Evolutionary conservation across 179 eudicot genomes (phyloP).

Genomic region (Silene vulgaris): DNA sequence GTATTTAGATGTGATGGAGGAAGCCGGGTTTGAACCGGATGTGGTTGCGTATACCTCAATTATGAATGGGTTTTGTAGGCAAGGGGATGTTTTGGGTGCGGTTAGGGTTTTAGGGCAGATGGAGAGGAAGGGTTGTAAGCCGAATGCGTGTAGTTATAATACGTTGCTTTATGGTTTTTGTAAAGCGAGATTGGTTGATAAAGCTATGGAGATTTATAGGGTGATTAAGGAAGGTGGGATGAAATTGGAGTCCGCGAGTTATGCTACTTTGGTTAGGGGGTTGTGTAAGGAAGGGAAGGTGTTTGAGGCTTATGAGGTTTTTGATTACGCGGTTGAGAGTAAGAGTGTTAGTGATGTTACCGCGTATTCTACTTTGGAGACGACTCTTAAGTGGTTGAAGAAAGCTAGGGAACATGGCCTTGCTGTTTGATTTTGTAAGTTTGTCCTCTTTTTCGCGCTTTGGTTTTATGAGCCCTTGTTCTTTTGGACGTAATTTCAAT

Average conservation of each 20-base stretch:
- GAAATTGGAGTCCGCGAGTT: conserved; percentile 63
- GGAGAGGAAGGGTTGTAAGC: conserved; percentile 69
- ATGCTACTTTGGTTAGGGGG: conserved; percentile 70
- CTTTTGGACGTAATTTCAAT: too few species aligned
- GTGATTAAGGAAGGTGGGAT: conserved; percentile 52
- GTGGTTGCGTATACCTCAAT: conserved; percentile 77
- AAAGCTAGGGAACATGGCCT: conserved; percentile 64
- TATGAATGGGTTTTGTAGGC: conserved; percentile 93
- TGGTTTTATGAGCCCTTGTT: too few species aligned
- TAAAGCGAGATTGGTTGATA: conserved; percentile 59
- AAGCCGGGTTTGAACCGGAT: conserved; percentile 62
- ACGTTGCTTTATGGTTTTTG: conserved; percentile 85
- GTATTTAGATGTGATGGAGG: conserved; percentile 56
- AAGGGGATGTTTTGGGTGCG: conserved; percentile 65
- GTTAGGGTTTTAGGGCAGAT: conserved; percentile 54
- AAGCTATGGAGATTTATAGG: conserved; percentile 51
- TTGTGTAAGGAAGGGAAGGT: conserved; percentile 73
- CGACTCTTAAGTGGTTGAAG: conserved; percentile 75
- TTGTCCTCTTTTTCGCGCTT: too few species aligned
- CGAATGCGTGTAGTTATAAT: conserved; percentile 77
- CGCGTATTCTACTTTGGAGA: conserved; percentile 72
- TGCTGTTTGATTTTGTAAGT: conserved; percentile 32
- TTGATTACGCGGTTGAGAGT: conserved; percentile 82
- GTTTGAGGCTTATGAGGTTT: conserved; percentile 83
- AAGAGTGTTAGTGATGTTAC: conserved; percentile 64